phyloP scores from a whole-genome alignment of 306 rosid species.

The Prunus salicina region DNA sequence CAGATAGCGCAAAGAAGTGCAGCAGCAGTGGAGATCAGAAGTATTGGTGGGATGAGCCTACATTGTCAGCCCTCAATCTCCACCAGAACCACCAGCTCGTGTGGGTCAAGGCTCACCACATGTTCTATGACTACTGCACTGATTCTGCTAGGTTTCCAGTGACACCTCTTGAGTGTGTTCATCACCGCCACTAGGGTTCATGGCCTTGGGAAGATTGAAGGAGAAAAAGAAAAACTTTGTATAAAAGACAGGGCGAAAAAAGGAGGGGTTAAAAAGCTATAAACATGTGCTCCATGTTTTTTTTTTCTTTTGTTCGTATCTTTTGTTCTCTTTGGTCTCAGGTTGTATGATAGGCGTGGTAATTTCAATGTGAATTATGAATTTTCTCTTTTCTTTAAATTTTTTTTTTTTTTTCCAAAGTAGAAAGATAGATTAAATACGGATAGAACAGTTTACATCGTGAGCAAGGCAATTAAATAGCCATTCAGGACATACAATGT shows the following conservation, averaged over 20 bases:
- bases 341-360: conserved; percentile 5
- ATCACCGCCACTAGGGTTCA: conserved; percentile 52
- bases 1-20: conserved; percentile 47
- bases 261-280: background rate
- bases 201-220: background rate
- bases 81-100: conserved; percentile 92
- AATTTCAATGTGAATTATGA: background rate
- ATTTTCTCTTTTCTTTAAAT: background rate
- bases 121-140: conserved; percentile 86
- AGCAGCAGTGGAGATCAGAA: conserved; percentile 51
- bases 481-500: no score
- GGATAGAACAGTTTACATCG: no score
- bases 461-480: no score
- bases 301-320: background rate
- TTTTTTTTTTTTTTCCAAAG: no score
- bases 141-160: conserved; percentile 69
- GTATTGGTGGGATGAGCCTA: conserved; percentile 92
- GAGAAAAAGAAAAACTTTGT: background rate
- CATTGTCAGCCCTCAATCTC: conserved; percentile 48
- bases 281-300: conserved; percentile 34
- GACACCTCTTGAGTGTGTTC: conserved; percentile 70
- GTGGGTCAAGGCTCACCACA: conserved; percentile 87
- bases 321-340: background rate
- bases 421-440: no score
- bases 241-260: background rate